Evolutionary conservation across 768 basidiomycete species (phyloP), one percentile per base, ranked within the genome.

Genomic region (Amanita rimosa): DNA sequence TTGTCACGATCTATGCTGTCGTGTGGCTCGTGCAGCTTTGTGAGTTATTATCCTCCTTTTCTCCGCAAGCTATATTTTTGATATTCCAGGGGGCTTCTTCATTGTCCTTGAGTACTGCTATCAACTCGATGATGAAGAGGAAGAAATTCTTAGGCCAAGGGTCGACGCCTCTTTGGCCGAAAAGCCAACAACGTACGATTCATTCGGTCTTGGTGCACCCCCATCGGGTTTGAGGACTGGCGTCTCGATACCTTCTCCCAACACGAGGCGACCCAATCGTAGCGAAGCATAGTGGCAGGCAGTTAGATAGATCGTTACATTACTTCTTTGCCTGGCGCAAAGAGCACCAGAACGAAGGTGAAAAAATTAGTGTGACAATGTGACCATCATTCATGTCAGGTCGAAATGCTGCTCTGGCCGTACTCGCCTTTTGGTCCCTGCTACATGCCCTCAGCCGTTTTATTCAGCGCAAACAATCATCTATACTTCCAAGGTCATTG

Each of bases 21-120:
- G 67, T 71, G 48, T 79, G 78, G 77, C 56, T 78, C 43, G 52
- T 79, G 48, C 67, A 74, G 54, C 67, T 80, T 38, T 79, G 79
- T 80, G 52, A 46, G 77, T 72, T 8, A 4, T 22, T 43, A 31
- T 46, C 39, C 22, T 35, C 39, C 22, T 26, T 29, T 13, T 17
- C 27, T 35, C 14, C 33, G 26, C 36, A 4, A 27, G 37, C 34
- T 38, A 33, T 8, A 50, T 44, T 13, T 49, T 27, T 35, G 35
- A n/a, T 38, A 24, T 47, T 49, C 21, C 50, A 81, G 78, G 74
- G 53, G 72, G 69, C 2, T 75, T 70, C 60, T 61, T 77, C 52
- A 68, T 80, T 45, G 71, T 76, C 11, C 66, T 68, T 46, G 65
- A 70, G 58, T 80, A 80, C 53, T 68, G 71, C 21, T 66, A 71